Percentiles rank a stretch among this genome's conserved stretches.
phyloP scores from a whole-genome alignment of 208 protist species.

The Trypanosomatidae sp. region DNA sequence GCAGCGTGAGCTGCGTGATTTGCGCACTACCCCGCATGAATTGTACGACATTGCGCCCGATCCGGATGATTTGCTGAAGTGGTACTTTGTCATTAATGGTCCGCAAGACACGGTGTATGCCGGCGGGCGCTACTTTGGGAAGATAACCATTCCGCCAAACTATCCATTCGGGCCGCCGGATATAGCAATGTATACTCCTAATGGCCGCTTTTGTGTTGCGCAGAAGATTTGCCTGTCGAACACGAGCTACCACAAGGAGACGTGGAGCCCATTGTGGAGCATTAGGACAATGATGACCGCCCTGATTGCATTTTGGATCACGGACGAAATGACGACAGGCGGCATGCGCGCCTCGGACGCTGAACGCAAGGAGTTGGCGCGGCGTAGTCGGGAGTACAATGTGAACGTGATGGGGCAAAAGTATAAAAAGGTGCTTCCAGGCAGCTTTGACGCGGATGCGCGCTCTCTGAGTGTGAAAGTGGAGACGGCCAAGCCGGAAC shows the following conservation, averaged over 20 bases:
- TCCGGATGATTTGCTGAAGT: conserved; percentile 89
- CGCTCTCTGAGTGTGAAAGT: no score
- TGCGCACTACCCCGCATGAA: conserved; percentile 12
- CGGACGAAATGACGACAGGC: conserved; percentile 30
- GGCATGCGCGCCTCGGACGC: conserved; percentile 10
- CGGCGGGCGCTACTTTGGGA: conserved; percentile 94
- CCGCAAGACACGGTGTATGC: conserved; percentile 17
- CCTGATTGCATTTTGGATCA: conserved; percentile 71
- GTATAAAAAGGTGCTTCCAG: conserved; percentile 33
- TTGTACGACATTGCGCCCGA: conserved; percentile 27
- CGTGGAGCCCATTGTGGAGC: conserved; percentile 83
- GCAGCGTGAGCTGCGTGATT: conserved; percentile 36
- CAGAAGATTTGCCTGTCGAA: conserved; percentile 68
- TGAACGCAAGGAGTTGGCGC: conserved; percentile 23
- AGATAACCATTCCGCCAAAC: conserved; percentile 88
- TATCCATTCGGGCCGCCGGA: conserved; percentile 95
- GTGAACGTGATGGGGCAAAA: conserved; percentile 9
- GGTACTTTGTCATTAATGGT: conserved; percentile 48
- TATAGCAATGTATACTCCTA: conserved; percentile 80
- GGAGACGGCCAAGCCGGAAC: no score
- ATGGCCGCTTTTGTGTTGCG: conserved; percentile 59
- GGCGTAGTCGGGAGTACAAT: conserved; percentile 38
- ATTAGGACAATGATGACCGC: conserved; percentile 69
- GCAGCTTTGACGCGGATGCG: conserved; percentile 24
- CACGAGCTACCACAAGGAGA: conserved; percentile 77